These are phyloP conservation scores for Phialemoniopsis sp. DNA, from an alignment of 2,329 filamentous ascomycete species.

Conservation along the genomic window DNA sequence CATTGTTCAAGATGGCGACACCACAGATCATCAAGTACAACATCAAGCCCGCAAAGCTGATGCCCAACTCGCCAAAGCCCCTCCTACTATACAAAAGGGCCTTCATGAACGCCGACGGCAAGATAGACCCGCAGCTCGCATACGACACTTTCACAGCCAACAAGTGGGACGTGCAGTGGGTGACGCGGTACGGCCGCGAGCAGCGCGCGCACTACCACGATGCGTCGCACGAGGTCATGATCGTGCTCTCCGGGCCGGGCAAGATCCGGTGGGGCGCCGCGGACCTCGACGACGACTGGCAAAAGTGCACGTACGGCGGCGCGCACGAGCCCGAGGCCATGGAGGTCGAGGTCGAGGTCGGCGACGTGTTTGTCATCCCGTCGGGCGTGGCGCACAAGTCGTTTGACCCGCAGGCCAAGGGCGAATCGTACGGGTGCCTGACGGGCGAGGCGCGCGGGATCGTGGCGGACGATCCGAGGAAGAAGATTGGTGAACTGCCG, in stretches of 20 bases:
- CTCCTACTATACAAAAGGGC: conserved; percentile 42
- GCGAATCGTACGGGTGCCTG: too few relatives aligned
- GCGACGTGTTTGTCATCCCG: conserved; percentile 47
- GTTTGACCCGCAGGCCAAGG: conserved; percentile 31
- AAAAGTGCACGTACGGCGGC: conserved; percentile 19
- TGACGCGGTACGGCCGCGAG: conserved; percentile 41
- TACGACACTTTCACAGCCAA: conserved; percentile 36
- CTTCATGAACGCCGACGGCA: conserved; percentile 20
- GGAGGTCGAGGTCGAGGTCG: conserved; percentile 28
- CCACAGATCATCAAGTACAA: conserved; percentile 16
- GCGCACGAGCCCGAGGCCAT: neutral
- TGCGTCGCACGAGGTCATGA: conserved; percentile 47
- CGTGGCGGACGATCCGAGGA: too few relatives aligned
- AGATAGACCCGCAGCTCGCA: conserved; percentile 19
- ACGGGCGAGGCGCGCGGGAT: too few relatives aligned
- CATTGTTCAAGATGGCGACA: too few relatives aligned
- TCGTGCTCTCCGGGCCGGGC: conserved; percentile 46
- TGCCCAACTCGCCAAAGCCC: conserved; percentile 37
- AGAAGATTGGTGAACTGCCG: too few relatives aligned
- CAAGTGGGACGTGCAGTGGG: conserved; percentile 44
- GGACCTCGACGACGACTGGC: conserved; percentile 29
- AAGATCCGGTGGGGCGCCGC: conserved; percentile 51
- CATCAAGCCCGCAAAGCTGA: conserved; percentile 31
- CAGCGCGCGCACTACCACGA: conserved; percentile 47
- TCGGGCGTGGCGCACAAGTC: conserved; percentile 54